Conservation (phyloP, 2,329 filamentous ascomycete genomes). For the Plectosphaerella sp. region DNA sequence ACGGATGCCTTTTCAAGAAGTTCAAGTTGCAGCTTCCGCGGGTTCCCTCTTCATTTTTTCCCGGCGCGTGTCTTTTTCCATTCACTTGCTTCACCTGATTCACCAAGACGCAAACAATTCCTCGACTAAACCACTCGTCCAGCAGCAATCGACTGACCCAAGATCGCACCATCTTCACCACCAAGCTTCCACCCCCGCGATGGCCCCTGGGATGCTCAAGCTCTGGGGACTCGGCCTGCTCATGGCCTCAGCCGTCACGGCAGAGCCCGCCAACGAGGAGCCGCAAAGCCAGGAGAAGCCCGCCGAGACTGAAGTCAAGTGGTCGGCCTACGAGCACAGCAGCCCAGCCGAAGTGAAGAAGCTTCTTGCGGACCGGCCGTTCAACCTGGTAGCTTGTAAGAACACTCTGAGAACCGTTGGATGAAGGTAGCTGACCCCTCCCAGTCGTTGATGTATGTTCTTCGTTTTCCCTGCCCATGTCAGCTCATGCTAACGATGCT, state of each 20-base stretch:
- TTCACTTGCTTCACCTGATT: not conserved
- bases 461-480: not conserved
- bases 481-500: too few relatives aligned
- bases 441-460: not conserved
- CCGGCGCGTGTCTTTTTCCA: not conserved
- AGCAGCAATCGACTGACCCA: too few relatives aligned
- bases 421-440: not conserved
- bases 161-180: too few relatives aligned
- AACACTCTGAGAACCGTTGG: not conserved
- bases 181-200: not conserved
- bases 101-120: not conserved
- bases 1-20: too few relatives aligned
- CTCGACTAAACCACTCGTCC: too few relatives aligned
- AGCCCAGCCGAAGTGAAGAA: slow-evolving; percentile 3
- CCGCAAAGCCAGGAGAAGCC: too few relatives aligned
- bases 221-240: not conserved
- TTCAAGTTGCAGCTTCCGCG: too few relatives aligned
- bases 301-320: not conserved
- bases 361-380: slow-evolving; percentile 10
- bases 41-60: not conserved
- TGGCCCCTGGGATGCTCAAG: not conserved
- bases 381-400: slow-evolving; percentile 27
- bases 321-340: slow-evolving; percentile 3
- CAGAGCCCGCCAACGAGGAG: not conserved
- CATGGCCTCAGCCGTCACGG: not conserved